These are phyloP conservation scores for Lentinula edodes DNA, from an alignment of 768 basidiomycete genomes.

Conservation along the genomic window DNA sequence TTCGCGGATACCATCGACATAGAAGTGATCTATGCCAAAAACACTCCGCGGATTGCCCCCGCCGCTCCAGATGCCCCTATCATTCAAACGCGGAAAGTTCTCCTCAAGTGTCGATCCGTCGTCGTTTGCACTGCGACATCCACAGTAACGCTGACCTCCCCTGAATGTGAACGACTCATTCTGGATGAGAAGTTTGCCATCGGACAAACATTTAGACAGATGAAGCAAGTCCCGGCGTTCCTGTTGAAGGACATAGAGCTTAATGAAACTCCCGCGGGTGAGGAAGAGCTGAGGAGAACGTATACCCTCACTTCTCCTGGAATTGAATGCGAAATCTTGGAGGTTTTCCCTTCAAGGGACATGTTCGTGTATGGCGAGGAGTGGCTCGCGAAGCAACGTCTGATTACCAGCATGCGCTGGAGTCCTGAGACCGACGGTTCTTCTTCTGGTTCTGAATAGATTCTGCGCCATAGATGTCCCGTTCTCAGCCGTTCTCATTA, in stretches of 20 bases:
- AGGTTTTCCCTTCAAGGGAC: slow-evolving; percentile 61
- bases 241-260: slow-evolving; percentile 21
- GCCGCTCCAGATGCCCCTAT: slow-evolving; percentile 48
- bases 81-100: slow-evolving; percentile 58
- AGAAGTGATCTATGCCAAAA: slow-evolving; percentile 47
- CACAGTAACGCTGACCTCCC: slow-evolving; percentile 54
- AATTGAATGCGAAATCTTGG: slow-evolving; percentile 63
- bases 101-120: slow-evolving; percentile 51
- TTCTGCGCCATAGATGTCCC: background rate
- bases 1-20: slow-evolving; percentile 59
- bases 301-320: slow-evolving; percentile 54
- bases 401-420: background rate
- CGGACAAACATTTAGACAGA: slow-evolving; percentile 60
- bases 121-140: slow-evolving; percentile 62
- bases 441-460: background rate
- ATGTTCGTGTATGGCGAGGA: slow-evolving; percentile 55
- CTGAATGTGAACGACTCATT: slow-evolving; percentile 55
- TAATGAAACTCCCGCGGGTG: slow-evolving; percentile 11
- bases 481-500: background rate
- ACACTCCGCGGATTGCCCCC: slow-evolving; percentile 17
- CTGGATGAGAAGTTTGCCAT: slow-evolving; percentile 64
- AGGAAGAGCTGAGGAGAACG: slow-evolving; percentile 41
- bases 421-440: background rate
- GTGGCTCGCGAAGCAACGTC: slow-evolving; percentile 29
- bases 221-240: slow-evolving; percentile 50